Evolutionary conservation across 2,329 filamentous ascomycete genomes (phyloP), one percentile per base, ranked within the genome.

Genomic region (Pseudogymnoascus sp.): DNA sequence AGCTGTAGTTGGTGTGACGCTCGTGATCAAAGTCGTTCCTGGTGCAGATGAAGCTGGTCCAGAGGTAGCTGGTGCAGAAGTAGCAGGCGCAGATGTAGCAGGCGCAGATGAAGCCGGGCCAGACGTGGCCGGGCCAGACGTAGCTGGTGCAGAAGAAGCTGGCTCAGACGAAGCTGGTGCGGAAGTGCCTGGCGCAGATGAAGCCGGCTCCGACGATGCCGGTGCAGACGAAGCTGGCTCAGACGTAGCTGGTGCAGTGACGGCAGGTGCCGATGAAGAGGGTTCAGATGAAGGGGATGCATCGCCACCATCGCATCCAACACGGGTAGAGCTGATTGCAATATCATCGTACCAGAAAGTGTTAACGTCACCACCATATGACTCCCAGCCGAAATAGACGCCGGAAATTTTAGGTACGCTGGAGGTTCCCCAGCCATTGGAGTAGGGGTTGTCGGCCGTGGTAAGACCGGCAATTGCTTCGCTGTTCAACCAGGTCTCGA

Each of bases 311-410:
- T 54, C 41, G 58, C 82, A 84, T 35, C 81, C 81, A 65, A 82
- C 74, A 35, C 80, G 74, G 15, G 69, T 77, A 41, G 75, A 75
- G 66, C 73, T 73, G 57, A 85, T 70, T 5, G 72, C 76, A 65
- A 85, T 77, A 67, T 86, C 83, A 65, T 86, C 83, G 64, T 84
- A 85, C 82, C 82, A 85, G 66, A 85, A 80, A 1, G 83, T 86
- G 71, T 85, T 85, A 2, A 75, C 72, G 63, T 83, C 82, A 0
- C 81, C 81, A 8, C 82, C 81, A 65, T 86, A 86, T 4, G 78
- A 81, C 75, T 86, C 83, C 83, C 83, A 85, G 0, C 83, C 83
- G 64, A 85, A 85, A 72, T 85, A 83, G 29, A 85, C 73, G 6
- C 69, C 81, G 0, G 79, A 79, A 61, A 83, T 73, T 68, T 80